Evolutionary conservation across 768 basidiomycete species (phyloP).

Genomic region (Tricholoma hemisulphureum): DNA sequence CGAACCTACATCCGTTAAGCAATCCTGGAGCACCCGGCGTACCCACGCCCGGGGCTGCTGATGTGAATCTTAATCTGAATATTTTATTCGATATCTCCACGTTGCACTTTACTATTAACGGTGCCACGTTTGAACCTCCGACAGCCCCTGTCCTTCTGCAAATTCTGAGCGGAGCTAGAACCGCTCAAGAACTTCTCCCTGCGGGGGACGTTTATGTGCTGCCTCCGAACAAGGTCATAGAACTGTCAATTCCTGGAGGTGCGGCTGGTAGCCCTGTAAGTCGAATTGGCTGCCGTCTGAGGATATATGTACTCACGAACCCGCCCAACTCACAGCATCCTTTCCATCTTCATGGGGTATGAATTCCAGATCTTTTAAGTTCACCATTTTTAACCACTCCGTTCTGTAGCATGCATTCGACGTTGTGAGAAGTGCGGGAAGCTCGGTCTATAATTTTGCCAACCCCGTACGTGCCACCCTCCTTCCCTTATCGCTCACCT

Average conservation of each 20-base stretch:
- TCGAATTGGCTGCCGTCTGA: background rate
- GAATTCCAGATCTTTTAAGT: conserved; percentile 1
- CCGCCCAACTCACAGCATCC: conserved; percentile 31
- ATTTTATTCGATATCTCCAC: conserved; percentile 30
- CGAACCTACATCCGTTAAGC: conserved; percentile 20
- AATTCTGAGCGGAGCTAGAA: conserved; percentile 35
- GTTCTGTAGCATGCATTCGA: conserved; percentile 32
- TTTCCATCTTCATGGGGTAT: conserved; percentile 41
- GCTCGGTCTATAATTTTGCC: conserved; percentile 31
- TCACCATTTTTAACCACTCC: background rate
- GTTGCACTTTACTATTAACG: conserved; percentile 31
- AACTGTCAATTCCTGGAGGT: conserved; percentile 33
- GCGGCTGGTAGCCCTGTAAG: conserved; percentile 25
- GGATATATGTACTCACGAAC: conserved; percentile 1
- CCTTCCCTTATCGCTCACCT: background rate
- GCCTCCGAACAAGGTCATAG: conserved; percentile 36
- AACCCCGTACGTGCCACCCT: conserved; percentile 43
- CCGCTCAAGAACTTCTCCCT: conserved; percentile 29
- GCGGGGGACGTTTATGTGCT: conserved; percentile 34
- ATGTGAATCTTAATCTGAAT: conserved; percentile 23
- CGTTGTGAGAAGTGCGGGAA: conserved; percentile 34
- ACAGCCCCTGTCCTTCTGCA: conserved; percentile 40
- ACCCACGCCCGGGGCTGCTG: conserved; percentile 31
- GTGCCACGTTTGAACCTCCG: conserved; percentile 25
- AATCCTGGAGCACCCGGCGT: conserved; percentile 26